Evolutionary conservation across 371 early-diverging fungal genomes (phyloP), one percentile per base, ranked within the genome.

Genomic region (Apophysomyces elegans): DNA sequence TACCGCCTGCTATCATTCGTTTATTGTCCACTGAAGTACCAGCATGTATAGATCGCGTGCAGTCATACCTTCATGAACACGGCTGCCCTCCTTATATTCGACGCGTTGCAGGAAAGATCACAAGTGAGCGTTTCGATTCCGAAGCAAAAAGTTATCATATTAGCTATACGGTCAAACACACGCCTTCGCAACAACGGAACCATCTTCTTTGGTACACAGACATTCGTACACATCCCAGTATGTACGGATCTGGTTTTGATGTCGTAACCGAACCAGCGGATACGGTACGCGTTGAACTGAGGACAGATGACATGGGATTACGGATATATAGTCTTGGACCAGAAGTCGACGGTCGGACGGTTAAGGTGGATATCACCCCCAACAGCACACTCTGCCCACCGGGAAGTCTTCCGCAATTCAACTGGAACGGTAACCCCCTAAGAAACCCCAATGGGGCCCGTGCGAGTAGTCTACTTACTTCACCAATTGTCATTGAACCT

Each of bases 51-150:
- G 75, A 71, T 38, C 77, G 78, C 14, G 66, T 88, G 13, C 80
- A 84, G 37, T 73, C 71, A 6, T 84, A 84, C 39, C 50, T 88
- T 14, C 44, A 70, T 2, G 73, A 76, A 56, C 63, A 76, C 44
- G 88, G 88, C n/a, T 80, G 83, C 61, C 88, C 88, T 9, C 83
- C 86, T 32, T 84, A 81, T 58, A 75, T 84, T 32, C 77, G 79
- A 8, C 73, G 81, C 7, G 76, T 83, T 5, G 80, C 79, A 3
- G 81, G 80, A 54, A 78, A 79, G 43, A 68, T 84, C 4, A 62
- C 56, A 3, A 50, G 59, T 14, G 80, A 78, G 21, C 32, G 66
- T 4, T 84, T 76, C 58, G 69, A 79, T 62, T 58, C 64, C 14
- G 50, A 73, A 26, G 66, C 64, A 14, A 71, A 74, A 37, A 45